These are phyloP conservation scores for Cucurbita ficifolia DNA, from an alignment of 306 rosid species.

Conservation along the genomic window DNA sequence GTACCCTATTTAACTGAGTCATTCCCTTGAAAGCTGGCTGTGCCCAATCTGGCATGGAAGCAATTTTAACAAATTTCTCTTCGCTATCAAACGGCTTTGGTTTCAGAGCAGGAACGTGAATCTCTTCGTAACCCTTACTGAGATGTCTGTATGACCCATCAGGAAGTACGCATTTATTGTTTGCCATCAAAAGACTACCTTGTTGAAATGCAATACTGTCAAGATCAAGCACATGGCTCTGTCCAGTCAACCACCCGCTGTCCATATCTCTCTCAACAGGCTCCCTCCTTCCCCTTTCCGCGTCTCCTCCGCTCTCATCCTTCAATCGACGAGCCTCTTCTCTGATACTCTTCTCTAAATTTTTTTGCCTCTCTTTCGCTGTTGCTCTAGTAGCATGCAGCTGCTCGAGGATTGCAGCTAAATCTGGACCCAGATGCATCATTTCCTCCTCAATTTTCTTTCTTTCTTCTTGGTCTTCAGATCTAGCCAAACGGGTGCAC, in stretches of 20 bases:
- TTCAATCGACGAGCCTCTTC: constrained; percentile 85
- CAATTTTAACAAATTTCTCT: constrained; percentile 58
- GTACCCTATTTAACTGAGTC: constrained; percentile 87
- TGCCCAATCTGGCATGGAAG: constrained; percentile 87
- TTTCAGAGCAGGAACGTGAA: constrained; percentile 79
- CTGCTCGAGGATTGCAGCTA: constrained; percentile 79
- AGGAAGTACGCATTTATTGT: constrained; percentile 61
- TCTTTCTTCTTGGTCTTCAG: constrained; percentile 71
- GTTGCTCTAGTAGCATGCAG: constrained; percentile 74
- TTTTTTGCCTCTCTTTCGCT: constrained; percentile 87
- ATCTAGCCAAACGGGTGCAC: constrained; percentile 87
- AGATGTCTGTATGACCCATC: constrained; percentile 63
- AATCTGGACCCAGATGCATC: constrained; percentile 48
- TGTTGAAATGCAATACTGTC: constrained; percentile 66
- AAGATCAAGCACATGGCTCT: constrained; percentile 72
- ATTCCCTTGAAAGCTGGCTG: constrained; percentile 85
- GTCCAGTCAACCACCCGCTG: constrained; percentile 70
- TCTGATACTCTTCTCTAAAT: constrained; percentile 76
- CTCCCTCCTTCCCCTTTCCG: constrained; percentile 55
- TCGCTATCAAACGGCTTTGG: constrained; percentile 50
- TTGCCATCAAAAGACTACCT: constrained; percentile 54
- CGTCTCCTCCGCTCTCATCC: constrained; percentile 63
- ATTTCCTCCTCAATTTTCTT: constrained; percentile 80
- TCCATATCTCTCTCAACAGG: constrained; percentile 58
- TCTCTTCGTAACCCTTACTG: constrained; percentile 78